Conservation (phyloP, 805 yeast species). For the Wickerhamiella hasegawae region DNA sequence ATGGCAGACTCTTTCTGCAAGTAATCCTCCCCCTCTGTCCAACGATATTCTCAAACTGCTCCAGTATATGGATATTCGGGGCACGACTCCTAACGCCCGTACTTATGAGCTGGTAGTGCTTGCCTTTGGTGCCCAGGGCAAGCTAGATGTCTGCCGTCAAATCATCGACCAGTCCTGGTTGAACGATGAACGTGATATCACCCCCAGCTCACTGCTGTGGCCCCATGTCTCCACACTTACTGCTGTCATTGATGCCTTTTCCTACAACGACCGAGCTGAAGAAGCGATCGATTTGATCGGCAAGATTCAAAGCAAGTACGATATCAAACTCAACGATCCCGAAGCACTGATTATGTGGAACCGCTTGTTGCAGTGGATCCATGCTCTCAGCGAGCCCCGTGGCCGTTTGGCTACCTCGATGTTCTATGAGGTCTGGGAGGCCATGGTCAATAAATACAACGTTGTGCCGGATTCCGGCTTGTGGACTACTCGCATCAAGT, state of each 20-base stretch:
- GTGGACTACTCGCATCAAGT: constrained; percentile 11
- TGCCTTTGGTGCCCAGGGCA: constrained; percentile 18
- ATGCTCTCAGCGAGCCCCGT: constrained; percentile 9
- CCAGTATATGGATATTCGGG: constrained; percentile 16
- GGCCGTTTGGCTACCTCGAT: constrained; percentile 4
- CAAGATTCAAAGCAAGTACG: constrained; percentile 7
- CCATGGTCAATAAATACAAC: constrained; percentile 2
- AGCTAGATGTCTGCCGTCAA: constrained; percentile 11
- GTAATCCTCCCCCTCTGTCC: constrained; percentile 9
- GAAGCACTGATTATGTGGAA: constrained; percentile 15
- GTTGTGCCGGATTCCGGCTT: constrained; percentile 9
- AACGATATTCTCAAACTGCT: constrained; percentile 14
- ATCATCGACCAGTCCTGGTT: constrained; percentile 19
- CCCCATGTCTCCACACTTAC: constrained; percentile 14
- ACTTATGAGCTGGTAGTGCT: constrained; percentile 21
- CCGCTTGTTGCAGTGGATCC: constrained; percentile 12
- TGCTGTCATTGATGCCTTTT: constrained; percentile 16
- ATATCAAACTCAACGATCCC: constrained; percentile 8
- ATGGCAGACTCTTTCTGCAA: constrained; percentile 1
- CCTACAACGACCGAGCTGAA: constrained; percentile 11
- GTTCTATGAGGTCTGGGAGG: constrained; percentile 11
- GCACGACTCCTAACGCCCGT: constrained; percentile 17
- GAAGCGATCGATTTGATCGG: constrained; percentile 14
- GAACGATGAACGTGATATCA: background rate
- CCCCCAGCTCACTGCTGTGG: constrained; percentile 7